Base-by-base conservation (phyloP, 768 basidiomycete genomes). In the Xerocomus brunneocitrinus region DNA sequence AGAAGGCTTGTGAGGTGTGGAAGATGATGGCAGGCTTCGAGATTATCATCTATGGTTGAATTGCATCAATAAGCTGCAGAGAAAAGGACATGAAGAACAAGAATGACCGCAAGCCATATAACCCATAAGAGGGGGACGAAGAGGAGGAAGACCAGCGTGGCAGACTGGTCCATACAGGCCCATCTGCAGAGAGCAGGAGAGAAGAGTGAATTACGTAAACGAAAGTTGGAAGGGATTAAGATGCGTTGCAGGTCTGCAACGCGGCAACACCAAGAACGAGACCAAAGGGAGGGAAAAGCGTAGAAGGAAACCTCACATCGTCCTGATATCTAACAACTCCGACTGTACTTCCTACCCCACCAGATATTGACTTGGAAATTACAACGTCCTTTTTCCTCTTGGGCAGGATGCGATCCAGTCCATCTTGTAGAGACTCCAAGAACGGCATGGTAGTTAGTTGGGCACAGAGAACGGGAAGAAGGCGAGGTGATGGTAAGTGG, bases 1-100 rank as follows among this genome's bases (percentile, higher is more conserved):
- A 93, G 77, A 98, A 94, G 50, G 83, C 79, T 74, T 95, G 89
- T 3, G 81, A 83, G 30, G 80, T 68, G 67, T 89, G 83, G 65
- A 85, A 84, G 51, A 91, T 77, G 65, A 92, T 88, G 56, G 84
- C 77, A 7, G 88, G 85, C 74, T 91, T 91, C 24, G 89, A 85
- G 43, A 92, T 82, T 61, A 92, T 91, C 88, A 91, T 89, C 91
- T 92, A 60, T 19, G 13, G 45, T 36, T 54, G 53, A 31, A 43
- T 42, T 56, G 61, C 42, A 60, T 63, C 57, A 63, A 52, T 39
- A 49, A 43, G 3, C 27, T 53, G 55, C 31, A 62, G 12, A 27
- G 10, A 8, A 16, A 10, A 16, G 59, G 5, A 49, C 1, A 60
- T 40, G 30, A 24, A n/a, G 31, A 67, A 61, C 1, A 44, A 39